Base-by-base conservation (phyloP, 2,329 filamentous ascomycete species). In the Botrytis fragariae region DNA sequence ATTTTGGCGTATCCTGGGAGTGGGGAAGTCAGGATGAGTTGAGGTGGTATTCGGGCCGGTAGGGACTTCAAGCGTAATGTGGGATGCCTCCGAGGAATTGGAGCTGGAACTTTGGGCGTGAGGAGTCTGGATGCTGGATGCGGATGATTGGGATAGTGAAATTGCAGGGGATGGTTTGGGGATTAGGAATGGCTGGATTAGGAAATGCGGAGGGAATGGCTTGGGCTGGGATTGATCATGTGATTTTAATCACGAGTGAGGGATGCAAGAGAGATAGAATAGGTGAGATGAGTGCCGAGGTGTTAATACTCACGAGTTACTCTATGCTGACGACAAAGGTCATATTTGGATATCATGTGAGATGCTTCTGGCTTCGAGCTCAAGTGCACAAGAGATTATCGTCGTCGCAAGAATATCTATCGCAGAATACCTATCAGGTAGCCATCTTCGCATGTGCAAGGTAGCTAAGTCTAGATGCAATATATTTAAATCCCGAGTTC, bases 31-130 rank as follows among this genome's bases (percentile, higher is more conserved):
- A 35, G 20, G 59, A 35, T 16, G 59, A 25, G 0, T 18, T 39
- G 25, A 22, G 64, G 29, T 37, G 45, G 4, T 29, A 67, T 67
- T 67, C 64, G 64, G 64, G 1, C 64, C 64, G 64, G 64, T 67
- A 54, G 64, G 25, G 45, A 22, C 51, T 35, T 37, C 22, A 39
- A 48, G 3, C 25, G 61, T 22, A 29, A 45, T 64, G 62, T 45
- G 42, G 62, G 29, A 35, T 37, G 44, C 10, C 35, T 51, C 44
- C 44, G 63, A 67, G 32, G 20, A 35, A 54, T 67, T 39, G 35
- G 59, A 61, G 51, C 51, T 61, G 59, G 35, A 25, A 35, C 22
- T 60, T 39, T 37, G 35, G 64, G 64, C 64, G 64, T 67, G 5
- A 22, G 4, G n/a, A 48, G 64, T 16, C 64, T 67, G 48, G 64